Evolutionary conservation across 1,284 basidiomycete species (phyloP).

Genomic region (Neolentinus lepideus): DNA sequence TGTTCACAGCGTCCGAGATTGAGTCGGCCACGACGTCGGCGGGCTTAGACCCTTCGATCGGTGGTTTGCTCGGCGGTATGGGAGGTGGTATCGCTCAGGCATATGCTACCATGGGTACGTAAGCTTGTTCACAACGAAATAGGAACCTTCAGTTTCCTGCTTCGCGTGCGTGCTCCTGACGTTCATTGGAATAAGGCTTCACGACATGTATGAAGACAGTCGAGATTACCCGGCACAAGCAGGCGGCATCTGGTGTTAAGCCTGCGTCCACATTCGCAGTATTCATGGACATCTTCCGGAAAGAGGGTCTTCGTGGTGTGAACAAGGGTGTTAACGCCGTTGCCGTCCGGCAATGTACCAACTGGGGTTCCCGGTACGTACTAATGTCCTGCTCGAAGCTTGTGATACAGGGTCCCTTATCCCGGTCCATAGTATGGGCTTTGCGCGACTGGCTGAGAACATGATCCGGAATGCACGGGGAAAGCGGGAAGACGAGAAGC

Average conservation of each 20-base stretch:
- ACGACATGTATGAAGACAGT: slow-evolving; percentile 99
- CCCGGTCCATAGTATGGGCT: slow-evolving; percentile 73
- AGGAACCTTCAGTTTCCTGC: neutral
- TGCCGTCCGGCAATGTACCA: slow-evolving; percentile 94
- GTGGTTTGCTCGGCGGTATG: slow-evolving; percentile 95
- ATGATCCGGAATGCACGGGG: slow-evolving; percentile 75
- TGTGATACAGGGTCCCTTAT: neutral
- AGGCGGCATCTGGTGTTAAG: slow-evolving; percentile 82
- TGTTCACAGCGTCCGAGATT: slow-evolving; percentile 95
- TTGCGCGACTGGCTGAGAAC: slow-evolving; percentile 89
- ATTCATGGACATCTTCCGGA: slow-evolving; percentile 90
- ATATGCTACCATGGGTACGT: slow-evolving; percentile 97
- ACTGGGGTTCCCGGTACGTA: slow-evolving; percentile 91
- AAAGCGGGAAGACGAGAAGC: slow-evolving; percentile 68
- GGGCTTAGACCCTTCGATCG: slow-evolving; percentile 75
- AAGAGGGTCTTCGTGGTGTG: slow-evolving; percentile 92
- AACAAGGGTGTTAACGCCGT: slow-evolving; percentile 99
- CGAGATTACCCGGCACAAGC: slow-evolving; percentile 97
- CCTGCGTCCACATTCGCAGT: slow-evolving; percentile 94
- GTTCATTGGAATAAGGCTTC: slow-evolving; percentile 55
- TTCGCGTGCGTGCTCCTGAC: slow-evolving; percentile 7
- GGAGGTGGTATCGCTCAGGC: slow-evolving; percentile 97
- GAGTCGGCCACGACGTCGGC: slow-evolving; percentile 63
- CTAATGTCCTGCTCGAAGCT: neutral
- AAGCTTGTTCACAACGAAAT: neutral